Evolutionary conservation across 1,139 yeast species (phyloP).

Genomic region (Nakaseomyces uthaithaninus): DNA sequence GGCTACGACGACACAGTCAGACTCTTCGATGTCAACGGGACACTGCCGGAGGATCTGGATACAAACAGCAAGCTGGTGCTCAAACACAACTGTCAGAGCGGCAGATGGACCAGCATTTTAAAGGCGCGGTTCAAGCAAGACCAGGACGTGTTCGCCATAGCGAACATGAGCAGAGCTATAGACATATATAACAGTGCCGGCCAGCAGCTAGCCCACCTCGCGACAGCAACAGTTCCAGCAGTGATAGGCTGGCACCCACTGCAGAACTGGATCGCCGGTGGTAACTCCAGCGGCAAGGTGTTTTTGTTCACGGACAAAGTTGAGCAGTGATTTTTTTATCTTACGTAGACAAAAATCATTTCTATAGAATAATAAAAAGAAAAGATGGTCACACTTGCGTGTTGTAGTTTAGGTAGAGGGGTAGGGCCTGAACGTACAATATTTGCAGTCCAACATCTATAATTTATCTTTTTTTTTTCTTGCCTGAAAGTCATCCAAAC

Average conservation of each 20-base stretch:
- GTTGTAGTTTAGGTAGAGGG: too few relatives aligned
- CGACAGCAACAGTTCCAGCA: constrained; percentile 85
- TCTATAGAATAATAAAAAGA: not conserved
- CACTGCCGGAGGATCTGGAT: constrained; percentile 31
- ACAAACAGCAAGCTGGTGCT: constrained; percentile 49
- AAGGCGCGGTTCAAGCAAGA: constrained; percentile 80
- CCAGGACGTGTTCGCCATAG: constrained; percentile 77
- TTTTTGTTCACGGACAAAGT: constrained; percentile 41
- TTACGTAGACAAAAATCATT: too few relatives aligned
- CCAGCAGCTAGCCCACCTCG: constrained; percentile 61
- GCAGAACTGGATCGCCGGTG: constrained; percentile 86
- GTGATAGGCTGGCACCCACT: constrained; percentile 76
- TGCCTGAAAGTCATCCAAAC: too few relatives aligned
- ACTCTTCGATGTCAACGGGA: constrained; percentile 41
- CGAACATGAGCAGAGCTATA: constrained; percentile 81
- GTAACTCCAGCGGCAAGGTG: constrained; percentile 89
- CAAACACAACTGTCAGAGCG: constrained; percentile 88
- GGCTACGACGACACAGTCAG: constrained; percentile 84
- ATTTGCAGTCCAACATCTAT: too few relatives aligned
- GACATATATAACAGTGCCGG: constrained; percentile 78
- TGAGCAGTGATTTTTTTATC: too few relatives aligned
- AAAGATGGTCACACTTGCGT: not conserved
- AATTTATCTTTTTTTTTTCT: too few relatives aligned
- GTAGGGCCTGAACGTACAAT: too few relatives aligned
- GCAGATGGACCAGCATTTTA: constrained; percentile 90